These are phyloP conservation scores for Saccharomycopsis hybrid DNA, from an alignment of 1,139 yeast genomes.

Conservation along the genomic window DNA sequence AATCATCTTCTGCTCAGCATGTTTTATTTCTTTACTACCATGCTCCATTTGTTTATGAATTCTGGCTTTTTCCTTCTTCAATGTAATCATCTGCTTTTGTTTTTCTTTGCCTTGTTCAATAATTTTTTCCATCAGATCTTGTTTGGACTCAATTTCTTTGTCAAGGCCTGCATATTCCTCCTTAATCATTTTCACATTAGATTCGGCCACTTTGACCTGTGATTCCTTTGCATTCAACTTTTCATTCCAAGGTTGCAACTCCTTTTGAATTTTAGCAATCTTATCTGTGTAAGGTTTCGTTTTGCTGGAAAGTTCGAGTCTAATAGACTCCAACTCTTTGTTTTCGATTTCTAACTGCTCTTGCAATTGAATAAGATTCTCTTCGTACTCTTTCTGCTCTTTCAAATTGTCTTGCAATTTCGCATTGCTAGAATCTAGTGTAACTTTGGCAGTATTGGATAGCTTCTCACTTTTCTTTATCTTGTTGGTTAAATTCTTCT, in stretches of 20 bases:
- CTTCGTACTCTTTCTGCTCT: slow-evolving; percentile 34
- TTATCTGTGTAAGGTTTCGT: slow-evolving; percentile 59
- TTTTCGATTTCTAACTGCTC: slow-evolving; percentile 47
- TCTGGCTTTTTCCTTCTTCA: slow-evolving; percentile 40
- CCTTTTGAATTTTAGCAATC: slow-evolving; percentile 55
- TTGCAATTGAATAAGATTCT: slow-evolving; percentile 38
- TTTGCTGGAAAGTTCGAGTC: slow-evolving; percentile 62
- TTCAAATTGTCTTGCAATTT: slow-evolving; percentile 42
- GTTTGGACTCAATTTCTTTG: slow-evolving; percentile 42
- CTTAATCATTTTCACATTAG: slow-evolving; percentile 56
- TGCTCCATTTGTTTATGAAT: slow-evolving; percentile 46
- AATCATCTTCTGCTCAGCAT: slow-evolving; percentile 43
- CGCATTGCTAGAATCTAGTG: slow-evolving; percentile 37
- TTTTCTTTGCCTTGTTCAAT: slow-evolving; percentile 49
- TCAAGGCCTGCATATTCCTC: slow-evolving; percentile 42
- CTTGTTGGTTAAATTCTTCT: slow-evolving; percentile 56
- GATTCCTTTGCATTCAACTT: slow-evolving; percentile 61
- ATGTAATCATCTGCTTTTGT: slow-evolving; percentile 38
- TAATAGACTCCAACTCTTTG: slow-evolving; percentile 50
- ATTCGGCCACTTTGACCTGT: slow-evolving; percentile 55
- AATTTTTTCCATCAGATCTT: slow-evolving; percentile 41
- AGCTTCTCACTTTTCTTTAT: slow-evolving; percentile 56
- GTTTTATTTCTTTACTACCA: slow-evolving; percentile 53
- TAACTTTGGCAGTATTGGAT: slow-evolving; percentile 32
- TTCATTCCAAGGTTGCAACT: slow-evolving; percentile 80